Evolutionary conservation across 495 filamentous ascomycete species (phyloP).

Genomic region (Penicillium salamii): DNA sequence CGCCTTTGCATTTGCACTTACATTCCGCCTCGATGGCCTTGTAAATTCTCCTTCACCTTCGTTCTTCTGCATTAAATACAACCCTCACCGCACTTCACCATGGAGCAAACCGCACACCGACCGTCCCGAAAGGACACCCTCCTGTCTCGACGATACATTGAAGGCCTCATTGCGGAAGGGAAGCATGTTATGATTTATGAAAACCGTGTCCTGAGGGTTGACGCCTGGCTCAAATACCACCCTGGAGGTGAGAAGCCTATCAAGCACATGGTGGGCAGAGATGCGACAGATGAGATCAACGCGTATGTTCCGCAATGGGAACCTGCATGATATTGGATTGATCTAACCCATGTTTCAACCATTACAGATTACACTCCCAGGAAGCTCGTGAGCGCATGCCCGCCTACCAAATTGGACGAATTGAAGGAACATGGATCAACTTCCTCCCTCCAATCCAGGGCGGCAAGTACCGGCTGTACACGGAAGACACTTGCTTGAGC

Average conservation of each 20-base stretch:
- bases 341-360: background rate
- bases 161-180: constrained; percentile 85
- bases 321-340: background rate
- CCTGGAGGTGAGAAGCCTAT: constrained; percentile 93
- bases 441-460: constrained; percentile 25
- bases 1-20: background rate
- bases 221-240: constrained; percentile 84
- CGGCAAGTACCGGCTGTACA: constrained; percentile 56
- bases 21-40: background rate
- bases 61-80: background rate
- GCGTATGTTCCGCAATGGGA: constrained; percentile 55
- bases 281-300: constrained; percentile 95
- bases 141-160: constrained; percentile 72
- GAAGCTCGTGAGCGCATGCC: constrained; percentile 77
- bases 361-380: constrained; percentile 73
- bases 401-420: constrained; percentile 77
- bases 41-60: background rate
- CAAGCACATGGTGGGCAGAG: constrained; percentile 90
- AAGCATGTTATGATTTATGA: constrained; percentile 77
- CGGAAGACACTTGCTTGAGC: constrained; percentile 30
- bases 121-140: constrained; percentile 46
- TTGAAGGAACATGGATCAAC: constrained; percentile 82
- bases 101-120: constrained; percentile 19
- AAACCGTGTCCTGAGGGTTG: constrained; percentile 76
- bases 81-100: constrained; percentile 11